These are phyloP conservation scores for Silene vulgaris DNA, from an alignment of 179 eudicot species.

Conservation along the genomic window DNA sequence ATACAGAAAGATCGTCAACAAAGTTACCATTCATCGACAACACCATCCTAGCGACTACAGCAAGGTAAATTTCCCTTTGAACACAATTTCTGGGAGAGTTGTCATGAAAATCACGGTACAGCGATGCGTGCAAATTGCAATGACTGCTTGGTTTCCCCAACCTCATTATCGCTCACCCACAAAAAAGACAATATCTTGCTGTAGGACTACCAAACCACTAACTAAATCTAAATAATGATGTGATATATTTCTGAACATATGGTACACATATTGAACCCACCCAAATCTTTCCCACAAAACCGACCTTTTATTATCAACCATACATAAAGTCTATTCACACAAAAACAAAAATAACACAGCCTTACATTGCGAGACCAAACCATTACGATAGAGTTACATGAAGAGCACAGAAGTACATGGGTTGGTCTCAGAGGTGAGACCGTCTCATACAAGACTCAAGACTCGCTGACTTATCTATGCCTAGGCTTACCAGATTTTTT, in stretches of 20 bases:
- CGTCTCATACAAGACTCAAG: background rate
- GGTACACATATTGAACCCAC: background rate
- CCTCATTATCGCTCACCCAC: conserved; percentile 3
- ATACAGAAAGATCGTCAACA: too few species aligned
- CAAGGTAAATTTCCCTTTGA: background rate
- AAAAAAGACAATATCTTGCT: background rate
- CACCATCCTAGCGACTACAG: too few species aligned
- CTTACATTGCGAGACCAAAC: background rate
- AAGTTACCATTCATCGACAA: too few species aligned
- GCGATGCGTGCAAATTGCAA: too few species aligned
- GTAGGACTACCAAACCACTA: conserved; percentile 12
- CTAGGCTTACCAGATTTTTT: conserved; percentile 26
- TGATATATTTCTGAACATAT: background rate
- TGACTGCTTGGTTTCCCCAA: background rate
- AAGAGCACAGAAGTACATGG: background rate
- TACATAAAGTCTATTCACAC: background rate
- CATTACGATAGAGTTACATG: background rate
- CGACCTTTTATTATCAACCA: background rate
- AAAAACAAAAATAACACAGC: background rate
- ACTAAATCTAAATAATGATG: background rate
- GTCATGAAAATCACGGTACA: background rate
- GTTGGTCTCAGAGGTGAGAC: background rate
- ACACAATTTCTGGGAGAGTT: background rate
- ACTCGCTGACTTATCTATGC: background rate
- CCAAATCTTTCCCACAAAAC: too few species aligned